phyloP scores from a whole-genome alignment of 2,329 filamentous ascomycete species.

The Endocalyx cinctus region DNA sequence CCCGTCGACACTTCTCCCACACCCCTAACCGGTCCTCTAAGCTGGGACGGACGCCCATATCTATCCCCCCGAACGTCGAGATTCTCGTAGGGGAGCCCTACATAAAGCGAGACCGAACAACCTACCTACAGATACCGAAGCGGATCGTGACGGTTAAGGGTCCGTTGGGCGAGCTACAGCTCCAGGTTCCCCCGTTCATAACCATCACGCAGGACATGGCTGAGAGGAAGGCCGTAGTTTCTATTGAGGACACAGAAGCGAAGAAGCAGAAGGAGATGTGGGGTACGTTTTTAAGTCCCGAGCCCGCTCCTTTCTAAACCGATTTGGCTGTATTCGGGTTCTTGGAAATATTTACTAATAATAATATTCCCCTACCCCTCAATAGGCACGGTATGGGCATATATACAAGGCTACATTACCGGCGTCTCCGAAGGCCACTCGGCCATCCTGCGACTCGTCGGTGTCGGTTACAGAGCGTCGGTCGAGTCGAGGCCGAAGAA shows the following conservation, averaged over 20 bases:
- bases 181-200: slow-evolving; percentile 77
- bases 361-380: neutral
- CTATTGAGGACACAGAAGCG: slow-evolving; percentile 61
- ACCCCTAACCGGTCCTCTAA: slow-evolving; percentile 67
- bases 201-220: slow-evolving; percentile 63
- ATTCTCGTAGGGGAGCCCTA: slow-evolving; percentile 63
- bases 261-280: slow-evolving; percentile 91
- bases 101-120: slow-evolving; percentile 49
- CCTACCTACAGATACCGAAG: slow-evolving; percentile 57
- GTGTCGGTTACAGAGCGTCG: slow-evolving; percentile 89
- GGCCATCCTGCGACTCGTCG: slow-evolving; percentile 85
- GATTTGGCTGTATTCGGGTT: neutral
- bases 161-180: slow-evolving; percentile 72
- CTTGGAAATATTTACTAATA: slow-evolving; percentile 13
- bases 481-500: slow-evolving; percentile 73
- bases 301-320: neutral
- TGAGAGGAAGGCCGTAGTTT: slow-evolving; percentile 60
- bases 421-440: slow-evolving; percentile 96
- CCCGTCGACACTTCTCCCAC: slow-evolving; percentile 63
- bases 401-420: slow-evolving; percentile 84
- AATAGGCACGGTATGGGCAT: slow-evolving; percentile 80
- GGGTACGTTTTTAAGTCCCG: slow-evolving; percentile 56
- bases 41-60: slow-evolving; percentile 76
- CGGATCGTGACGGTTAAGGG: slow-evolving; percentile 73
- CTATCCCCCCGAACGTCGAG: slow-evolving; percentile 79